Evolutionary conservation across 768 basidiomycete genomes (phyloP), one percentile per base, ranked within the genome.

Genomic region (Hebeloma cylindrosporum): DNA sequence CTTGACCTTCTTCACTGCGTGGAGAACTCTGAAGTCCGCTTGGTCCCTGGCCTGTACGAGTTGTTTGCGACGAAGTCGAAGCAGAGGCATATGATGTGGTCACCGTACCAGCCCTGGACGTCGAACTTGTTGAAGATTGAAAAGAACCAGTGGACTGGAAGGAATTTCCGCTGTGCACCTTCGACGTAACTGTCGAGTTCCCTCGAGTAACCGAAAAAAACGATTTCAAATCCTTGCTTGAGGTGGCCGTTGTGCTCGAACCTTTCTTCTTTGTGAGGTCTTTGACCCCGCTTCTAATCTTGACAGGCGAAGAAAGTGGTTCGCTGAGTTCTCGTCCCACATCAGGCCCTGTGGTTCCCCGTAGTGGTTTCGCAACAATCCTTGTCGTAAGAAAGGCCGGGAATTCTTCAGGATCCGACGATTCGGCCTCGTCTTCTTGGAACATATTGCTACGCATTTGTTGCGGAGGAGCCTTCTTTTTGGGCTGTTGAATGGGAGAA

Each of bases 161-260:
- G 14, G 7, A 13, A 7, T 30, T 31, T 29, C n/a, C n/a, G n/a
- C n/a, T 44, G 13, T 40, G 33, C 2, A 47, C 36, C 25, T 47
- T 45, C 7, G n/a, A n/a, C n/a, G n/a, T n/a, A n/a, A n/a, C n/a
- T n/a, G n/a, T n/a, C n/a, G n/a, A n/a, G n/a, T n/a, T n/a, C n/a
- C n/a, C n/a, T n/a, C n/a, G n/a, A n/a, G 39, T 28, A 11, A 52
- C 48, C 3, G 53, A 35, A 29, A 59, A 59, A 31, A 59, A 54
- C 11, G 50, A 36, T 34, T 54, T 52, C 21, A 51, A 18, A 35
- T n/a, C 23, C 18, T 28, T 40, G 28, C 10, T 27, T 5, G 18
- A 50, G 21, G 26, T 32, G 14, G 17, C 22, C 16, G 22, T 14
- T 14, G 37, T 31, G 6, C 9, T 38, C 21, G 16, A 8, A 21